Evolutionary conservation across 805 yeast genomes (phyloP), one percentile per base, ranked within the genome.

Genomic region (Pichia manshurica): DNA sequence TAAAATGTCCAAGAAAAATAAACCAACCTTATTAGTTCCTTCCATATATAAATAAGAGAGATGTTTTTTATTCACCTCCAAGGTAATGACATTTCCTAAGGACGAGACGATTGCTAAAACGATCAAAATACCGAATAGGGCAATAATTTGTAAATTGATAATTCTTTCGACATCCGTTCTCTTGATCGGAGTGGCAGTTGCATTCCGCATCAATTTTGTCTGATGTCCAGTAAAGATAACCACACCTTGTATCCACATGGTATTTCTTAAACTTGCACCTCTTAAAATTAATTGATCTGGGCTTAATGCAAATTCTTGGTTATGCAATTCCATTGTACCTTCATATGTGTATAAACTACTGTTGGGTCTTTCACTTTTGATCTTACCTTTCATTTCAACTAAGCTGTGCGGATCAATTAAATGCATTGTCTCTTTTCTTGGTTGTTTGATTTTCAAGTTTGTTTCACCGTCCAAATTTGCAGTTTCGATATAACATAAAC

Each of bases 381-480:
- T 72, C 46, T 72, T 72, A 5, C 90, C 90, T 33, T 70, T 70
- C 38, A 84, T 58, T 17, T 68, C 59, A 20, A 74, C 68, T 39
- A 84, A 61, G 22, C 80, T 83, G 25, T 71, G 67, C 0, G 93
- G 86, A 42, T 84, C 79, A 22, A 84, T 84, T 47, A 85, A 63
- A 51, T 74, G 72, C 4, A 87, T 74, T 0, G 99, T 93, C 58
- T 89, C 96, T 2, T 77, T 70, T 44, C 75, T 74, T 1, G 96
- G 80, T 64, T 93, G 98, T 61, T 95, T 95, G 62, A 93, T 93
- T 61, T 93, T 93, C 58, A 93, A 73, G 64, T 93, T 93, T 0
- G 99, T 95, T 65, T 93, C 99, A 48, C 99, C 99, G 66, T 93
- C 99, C 56, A 93, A 71, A 60, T 93, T 93, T 0, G 99, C 96